phyloP scores from a whole-genome alignment of 2,329 filamentous ascomycete genomes.

The Trichoderma sp. region DNA sequence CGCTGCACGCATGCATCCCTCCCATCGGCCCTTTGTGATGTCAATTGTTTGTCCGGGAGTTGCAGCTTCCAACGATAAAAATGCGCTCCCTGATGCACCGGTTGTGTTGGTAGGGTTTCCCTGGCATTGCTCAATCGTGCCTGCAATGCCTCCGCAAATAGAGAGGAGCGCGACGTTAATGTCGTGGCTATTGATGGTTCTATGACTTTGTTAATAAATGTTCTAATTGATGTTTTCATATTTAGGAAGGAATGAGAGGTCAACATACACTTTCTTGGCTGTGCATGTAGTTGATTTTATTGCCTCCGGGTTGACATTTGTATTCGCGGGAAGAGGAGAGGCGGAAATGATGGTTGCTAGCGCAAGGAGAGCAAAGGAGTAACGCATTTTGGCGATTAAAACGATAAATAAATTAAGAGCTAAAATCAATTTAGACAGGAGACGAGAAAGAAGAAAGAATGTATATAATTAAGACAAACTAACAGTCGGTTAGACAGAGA shows the following conservation, averaged over 20 bases:
- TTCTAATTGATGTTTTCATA: fast-evolving
- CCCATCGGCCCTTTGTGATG: background rate
- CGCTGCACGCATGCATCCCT: background rate
- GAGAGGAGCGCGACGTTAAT: background rate
- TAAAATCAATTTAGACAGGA: background rate
- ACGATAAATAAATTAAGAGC: background rate
- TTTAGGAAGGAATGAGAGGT: background rate
- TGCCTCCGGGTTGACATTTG: background rate
- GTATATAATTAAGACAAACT: background rate
- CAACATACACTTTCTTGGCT: background rate
- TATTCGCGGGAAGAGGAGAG: background rate
- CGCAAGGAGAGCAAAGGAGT: background rate
- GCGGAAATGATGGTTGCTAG: background rate
- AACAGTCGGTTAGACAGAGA: background rate
- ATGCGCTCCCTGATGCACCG: background rate
- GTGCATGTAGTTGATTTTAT: background rate
- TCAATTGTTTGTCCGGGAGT: background rate
- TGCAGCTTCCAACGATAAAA: background rate
- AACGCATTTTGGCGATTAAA: background rate
- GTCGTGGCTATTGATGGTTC: background rate
- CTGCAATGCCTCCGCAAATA: background rate
- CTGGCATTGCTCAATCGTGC: background rate
- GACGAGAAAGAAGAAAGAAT: background rate
- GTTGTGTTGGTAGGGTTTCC: background rate
- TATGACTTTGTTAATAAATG: background rate